phyloP scores from a whole-genome alignment of 176 grass and related monocot genomes.

The Carex kokanica region DNA sequence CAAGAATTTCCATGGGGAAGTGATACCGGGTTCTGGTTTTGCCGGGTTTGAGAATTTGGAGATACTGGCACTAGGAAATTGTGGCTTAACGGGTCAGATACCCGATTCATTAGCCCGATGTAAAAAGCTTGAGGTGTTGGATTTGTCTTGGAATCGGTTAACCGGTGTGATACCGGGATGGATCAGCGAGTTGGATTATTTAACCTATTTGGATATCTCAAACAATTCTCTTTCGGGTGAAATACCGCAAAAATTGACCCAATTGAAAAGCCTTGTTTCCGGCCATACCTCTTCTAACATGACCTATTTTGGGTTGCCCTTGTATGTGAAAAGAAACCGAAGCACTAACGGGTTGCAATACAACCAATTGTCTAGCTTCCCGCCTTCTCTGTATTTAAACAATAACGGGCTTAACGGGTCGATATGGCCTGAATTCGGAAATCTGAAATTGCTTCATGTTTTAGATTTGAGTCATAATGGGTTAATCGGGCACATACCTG shows the following conservation, averaged over 20 bases:
- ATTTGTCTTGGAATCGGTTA: constrained; percentile 93
- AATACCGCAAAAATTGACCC: constrained; percentile 65
- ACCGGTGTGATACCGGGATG: constrained; percentile 45
- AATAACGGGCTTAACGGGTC: constrained; percentile 68
- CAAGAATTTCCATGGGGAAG: constrained; percentile 72
- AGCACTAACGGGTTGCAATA: constrained; percentile 71
- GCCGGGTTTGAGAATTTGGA: constrained; percentile 49
- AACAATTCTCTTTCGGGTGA: constrained; percentile 78
- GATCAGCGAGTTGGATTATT: constrained; percentile 58
- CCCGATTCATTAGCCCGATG: constrained; percentile 55
- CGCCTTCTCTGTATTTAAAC: constrained; percentile 70
- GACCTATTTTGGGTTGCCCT: constrained; percentile 51
- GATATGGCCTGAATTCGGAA: constrained; percentile 78
- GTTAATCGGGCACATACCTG: constrained; percentile 67
- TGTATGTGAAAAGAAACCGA: constrained; percentile 88
- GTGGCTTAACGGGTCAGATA: constrained; percentile 60
- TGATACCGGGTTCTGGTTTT: constrained; percentile 40
- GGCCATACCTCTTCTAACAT: constrained; percentile 29
- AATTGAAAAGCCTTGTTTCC: constrained; percentile 63
- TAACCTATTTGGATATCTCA: constrained; percentile 87
- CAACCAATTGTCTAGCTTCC: constrained; percentile 92
- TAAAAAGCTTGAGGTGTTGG: constrained; percentile 78
- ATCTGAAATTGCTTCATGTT: constrained; percentile 78
- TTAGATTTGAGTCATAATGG: constrained; percentile 84
- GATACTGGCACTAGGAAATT: constrained; percentile 78